phyloP scores from a whole-genome alignment of 148 eudicot genomes.

The Oxyria digyna region DNA sequence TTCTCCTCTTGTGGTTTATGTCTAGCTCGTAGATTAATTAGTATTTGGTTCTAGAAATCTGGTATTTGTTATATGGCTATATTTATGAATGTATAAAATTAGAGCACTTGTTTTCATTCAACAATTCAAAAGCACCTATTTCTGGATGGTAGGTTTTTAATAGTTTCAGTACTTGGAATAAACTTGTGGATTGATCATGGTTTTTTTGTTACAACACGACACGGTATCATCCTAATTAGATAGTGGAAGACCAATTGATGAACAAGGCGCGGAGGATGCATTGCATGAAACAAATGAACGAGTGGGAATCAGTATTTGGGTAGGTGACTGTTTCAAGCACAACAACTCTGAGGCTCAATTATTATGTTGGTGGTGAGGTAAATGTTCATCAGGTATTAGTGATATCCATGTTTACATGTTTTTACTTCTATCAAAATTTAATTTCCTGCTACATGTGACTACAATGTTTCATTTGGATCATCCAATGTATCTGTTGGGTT shows the following conservation, averaged over 20 bases:
- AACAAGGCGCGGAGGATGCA: constrained; percentile 87
- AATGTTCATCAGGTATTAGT: background rate
- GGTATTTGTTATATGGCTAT: too few species aligned
- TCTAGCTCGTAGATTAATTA: background rate
- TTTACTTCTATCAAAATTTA: background rate
- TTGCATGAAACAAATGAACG: constrained; percentile 92
- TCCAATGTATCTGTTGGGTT: constrained; percentile 96
- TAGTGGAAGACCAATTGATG: constrained; percentile 82
- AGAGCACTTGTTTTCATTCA: background rate
- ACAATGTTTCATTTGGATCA: constrained; percentile 99
- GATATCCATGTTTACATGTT: background rate
- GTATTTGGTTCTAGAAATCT: too few species aligned
- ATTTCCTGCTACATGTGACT: constrained; percentile 53
- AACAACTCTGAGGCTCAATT: constrained; percentile 95
- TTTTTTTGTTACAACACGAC: constrained; percentile 62
- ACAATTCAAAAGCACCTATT: background rate
- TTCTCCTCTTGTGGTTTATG: background rate
- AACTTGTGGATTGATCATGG: background rate
- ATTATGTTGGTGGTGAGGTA: constrained; percentile 99
- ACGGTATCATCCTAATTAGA: constrained; percentile 72
- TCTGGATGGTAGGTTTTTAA: background rate
- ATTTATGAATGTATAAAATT: too few species aligned
- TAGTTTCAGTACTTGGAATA: background rate
- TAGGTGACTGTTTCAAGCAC: constrained; percentile 94
- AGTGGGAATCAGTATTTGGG: constrained; percentile 95